Base-by-base conservation (phyloP, 441 rosid species). In the Pelargonium myrrhifolium region DNA sequence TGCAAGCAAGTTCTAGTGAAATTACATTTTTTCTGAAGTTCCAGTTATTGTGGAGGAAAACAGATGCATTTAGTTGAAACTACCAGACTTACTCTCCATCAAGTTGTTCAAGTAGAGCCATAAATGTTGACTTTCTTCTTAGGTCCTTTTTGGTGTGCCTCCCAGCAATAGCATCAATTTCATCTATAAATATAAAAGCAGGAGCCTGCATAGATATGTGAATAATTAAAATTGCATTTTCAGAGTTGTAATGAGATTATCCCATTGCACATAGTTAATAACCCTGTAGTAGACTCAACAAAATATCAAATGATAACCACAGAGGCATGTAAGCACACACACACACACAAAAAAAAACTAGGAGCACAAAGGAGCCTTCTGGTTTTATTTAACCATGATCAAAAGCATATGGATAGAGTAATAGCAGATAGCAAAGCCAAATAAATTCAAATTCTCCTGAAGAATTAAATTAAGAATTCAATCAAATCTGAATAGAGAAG, bases 81-180 rank as follows among this genome's bases (percentile, higher is more conserved):
- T 64, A 24, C 71, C 39, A 68, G 18, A 83, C 99, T 89, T 83
- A 93, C 97, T 91, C 99, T 64, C 96, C 96, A 56, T 93, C 97
- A 64, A 93, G 96, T 78, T 93, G 99, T 5, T 95, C 87, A 71
- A 89, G 81, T 68, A 93, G 78, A 70, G 99, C 96, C 80, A 89
- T 93, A 79, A 89, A 91, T 47, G 95, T 87, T 53, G 92, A 90
- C 80, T 89, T 84, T 75, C 93, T 85, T 56, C 90, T 83, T 45
- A 93, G 93, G 85, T 93, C 96, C 73, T 85, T 88, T 73, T 87
- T 87, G 31, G 92, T 92, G 78, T 89, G 96, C 78, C 87, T 88
- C 81, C 99, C 99, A 70, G 96, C 97, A 79, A 93, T 91, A 43
- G 99, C 99, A 83, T 93, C 99, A 67, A 93, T 83, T 84, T 93